phyloP scores from a whole-genome alignment of 768 basidiomycete genomes.

The Tulasnella sp. region DNA sequence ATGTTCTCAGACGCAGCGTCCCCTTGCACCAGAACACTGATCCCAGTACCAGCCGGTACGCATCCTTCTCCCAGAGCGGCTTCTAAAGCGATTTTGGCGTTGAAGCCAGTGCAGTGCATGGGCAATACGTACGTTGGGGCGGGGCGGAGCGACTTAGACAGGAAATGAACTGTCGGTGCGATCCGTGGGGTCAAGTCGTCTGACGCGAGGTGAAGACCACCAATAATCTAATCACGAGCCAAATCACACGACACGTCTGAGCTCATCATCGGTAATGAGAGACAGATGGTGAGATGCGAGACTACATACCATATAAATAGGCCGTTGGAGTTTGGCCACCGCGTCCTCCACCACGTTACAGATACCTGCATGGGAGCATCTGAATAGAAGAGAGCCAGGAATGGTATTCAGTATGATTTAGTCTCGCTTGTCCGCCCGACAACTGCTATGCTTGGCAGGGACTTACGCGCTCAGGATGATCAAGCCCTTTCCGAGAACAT shows the following conservation, averaged over 20 bases:
- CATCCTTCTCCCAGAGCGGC: conserved; percentile 52
- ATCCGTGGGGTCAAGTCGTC: conserved; percentile 54
- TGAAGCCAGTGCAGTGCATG: conserved; percentile 78
- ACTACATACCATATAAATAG: conserved; percentile 56
- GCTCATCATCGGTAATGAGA: neutral
- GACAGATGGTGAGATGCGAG: neutral
- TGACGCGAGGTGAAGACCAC: conserved; percentile 74
- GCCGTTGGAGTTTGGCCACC: conserved; percentile 45
- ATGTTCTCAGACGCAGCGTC: neutral
- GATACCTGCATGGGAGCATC: conserved; percentile 72
- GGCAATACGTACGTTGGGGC: conserved; percentile 62
- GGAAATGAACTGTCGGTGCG: conserved; percentile 56
- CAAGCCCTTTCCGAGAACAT: conserved; percentile 71
- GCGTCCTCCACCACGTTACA: conserved; percentile 74
- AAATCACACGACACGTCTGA: too few species aligned
- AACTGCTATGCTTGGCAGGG: neutral
- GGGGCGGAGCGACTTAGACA: conserved; percentile 48
- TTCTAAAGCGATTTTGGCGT: conserved; percentile 60
- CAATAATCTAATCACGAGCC: conserved; percentile 43
- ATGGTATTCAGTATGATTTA: neutral
- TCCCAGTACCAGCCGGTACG: conserved; percentile 67
- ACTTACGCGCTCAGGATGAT: conserved; percentile 76
- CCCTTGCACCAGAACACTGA: conserved; percentile 42
- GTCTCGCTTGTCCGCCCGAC: too few species aligned
- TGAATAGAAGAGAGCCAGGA: neutral